Percentiles rank a stretch among this genome's conserved stretches.
Evolutionary conservation across 73 alveolate genomes (phyloP).

Genomic region (Loxodes magnus): DNA sequence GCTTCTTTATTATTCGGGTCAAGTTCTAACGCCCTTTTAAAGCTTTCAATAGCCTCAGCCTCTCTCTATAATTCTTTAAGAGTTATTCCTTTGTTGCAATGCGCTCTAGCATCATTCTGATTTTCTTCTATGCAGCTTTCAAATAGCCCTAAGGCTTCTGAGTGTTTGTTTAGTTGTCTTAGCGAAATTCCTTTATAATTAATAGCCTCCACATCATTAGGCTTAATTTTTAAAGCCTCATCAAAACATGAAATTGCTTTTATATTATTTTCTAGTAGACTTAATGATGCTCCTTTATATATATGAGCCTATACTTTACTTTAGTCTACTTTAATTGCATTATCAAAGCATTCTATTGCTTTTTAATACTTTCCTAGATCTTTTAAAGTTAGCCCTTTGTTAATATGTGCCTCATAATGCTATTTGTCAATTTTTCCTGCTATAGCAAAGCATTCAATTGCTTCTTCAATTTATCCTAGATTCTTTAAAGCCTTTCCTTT

Average conservation of each 20-base stretch:
- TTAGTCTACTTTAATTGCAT: background rate
- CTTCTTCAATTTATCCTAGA: conserved; percentile 9
- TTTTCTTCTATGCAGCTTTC: conserved; percentile 16
- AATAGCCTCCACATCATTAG: too few species aligned
- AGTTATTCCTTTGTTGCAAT: conserved; percentile 19
- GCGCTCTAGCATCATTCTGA: conserved; percentile 1
- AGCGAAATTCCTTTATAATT: too few species aligned
- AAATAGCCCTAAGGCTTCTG: conserved; percentile 10
- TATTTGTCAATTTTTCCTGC: conserved; percentile 10
- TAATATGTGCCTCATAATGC: conserved; percentile 4
- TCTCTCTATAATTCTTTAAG: background rate
- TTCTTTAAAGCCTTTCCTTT: conserved; percentile 24
- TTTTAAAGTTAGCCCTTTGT: conserved; percentile 17
- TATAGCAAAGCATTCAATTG: conserved; percentile 12
- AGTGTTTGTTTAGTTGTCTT: too few species aligned
- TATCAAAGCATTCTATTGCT: background rate
- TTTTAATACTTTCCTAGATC: background rate
- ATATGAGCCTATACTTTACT: background rate
- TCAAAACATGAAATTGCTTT: conserved; percentile 29
- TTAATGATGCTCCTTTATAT: conserved; percentile 16
- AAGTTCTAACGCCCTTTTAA: background rate
- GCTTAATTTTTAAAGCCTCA: too few species aligned
- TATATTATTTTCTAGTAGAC: conserved; percentile 13
- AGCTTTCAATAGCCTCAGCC: background rate
- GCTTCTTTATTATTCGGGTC: too few species aligned